Evolutionary conservation across 768 basidiomycete genomes (phyloP), one percentile per base, ranked within the genome.

Genomic region (Boletus huronensis): DNA sequence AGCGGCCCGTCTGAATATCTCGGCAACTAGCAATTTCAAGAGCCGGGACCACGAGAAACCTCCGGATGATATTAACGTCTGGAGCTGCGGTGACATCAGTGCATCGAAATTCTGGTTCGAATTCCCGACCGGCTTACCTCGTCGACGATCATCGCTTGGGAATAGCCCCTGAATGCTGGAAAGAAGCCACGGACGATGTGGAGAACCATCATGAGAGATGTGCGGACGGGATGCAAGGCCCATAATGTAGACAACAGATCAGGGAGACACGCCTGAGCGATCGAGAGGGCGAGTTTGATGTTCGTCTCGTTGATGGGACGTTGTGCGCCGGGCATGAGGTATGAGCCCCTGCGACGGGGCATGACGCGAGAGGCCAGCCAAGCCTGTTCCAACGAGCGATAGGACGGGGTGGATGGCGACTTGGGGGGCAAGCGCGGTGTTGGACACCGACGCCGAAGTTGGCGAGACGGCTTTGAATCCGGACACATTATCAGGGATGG

Each of bases 101-200:
- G 44, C 8, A 40, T 49, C 29, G 49, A 35, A 21, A n/a, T 19
- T 54, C 50, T 32, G 36, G 45, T 31, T 56, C 32, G 26, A 59
- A 57, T 57, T 57, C 50, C 48, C 38, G 53, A 47, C 23, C 52
- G 36, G 70, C 84, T 32, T 50, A 87, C 90, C 81, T 93, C 88
- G 72, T 93, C 85, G 59, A 92, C 83, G 61, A 92, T 88, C 69
- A 89, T 72, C 50, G 89, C 89, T 78, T 92, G 90, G 9, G 90
- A 90, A 75, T 90, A 92, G 57, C 88, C 86, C 72, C 88, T 82
- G 70, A 88, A 87, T 10, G 89, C 90, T 34, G 90, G 90, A 65
- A 91, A 83, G 54, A 87, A 72, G 57, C 88, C 90, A 60, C 88
- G 81, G 54, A 85, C 62, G 48, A 91, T 71, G 68, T 90, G 87